Base-by-base conservation (phyloP, 805 yeast species). In the Starmerella davenportii region DNA sequence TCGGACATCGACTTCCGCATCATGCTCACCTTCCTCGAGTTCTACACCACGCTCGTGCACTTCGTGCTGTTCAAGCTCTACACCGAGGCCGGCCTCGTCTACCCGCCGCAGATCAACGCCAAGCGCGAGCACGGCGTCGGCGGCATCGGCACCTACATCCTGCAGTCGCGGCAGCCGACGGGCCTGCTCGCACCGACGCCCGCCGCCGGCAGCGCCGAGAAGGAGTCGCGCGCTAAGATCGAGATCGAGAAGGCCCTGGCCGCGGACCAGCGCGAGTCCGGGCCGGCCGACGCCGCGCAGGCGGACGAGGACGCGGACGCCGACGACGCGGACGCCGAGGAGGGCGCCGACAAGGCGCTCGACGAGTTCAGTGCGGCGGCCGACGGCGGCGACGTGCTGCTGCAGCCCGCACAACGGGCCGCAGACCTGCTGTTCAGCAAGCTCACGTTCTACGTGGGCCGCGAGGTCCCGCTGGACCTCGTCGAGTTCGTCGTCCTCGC, bases 1-100 rank as follows among this genome's bases (percentile, higher is more conserved):
- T 62, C 77, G 34, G 96, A 90, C 59, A 75, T 90, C 43, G 98
- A 90, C 62, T 87, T 90, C 66, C 72, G 90, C 60, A 82, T 90
- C 64, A 90, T 90, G 98, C 67, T 82, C 54, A 87, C 96, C 1
- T 90, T 90, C 62, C 69, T 90, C 55, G 98, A 90, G 62, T 85
- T 90, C 61, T 90, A 90, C 63, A 76, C 94, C 16, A 87, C 96
- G 20, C 63, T 90, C 50, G 61, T 85, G 53, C 93, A 84, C 55
- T 90, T 90, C 56, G 85, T 78, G 18, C 65, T 87, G 39, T 90
- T 57, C 69, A 79, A 79, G 58, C 69, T 90, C 45, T 90, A 82
- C 64, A 72, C 79, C 18, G 96, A 84, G 50, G 67, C 76, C 25
- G 85, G 76, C 45, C 70, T 90, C 53, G 75, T 80, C 24, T 90